Conservation (phyloP, 2,329 filamentous ascomycete genomes). For the Ascomycota sp. region DNA sequence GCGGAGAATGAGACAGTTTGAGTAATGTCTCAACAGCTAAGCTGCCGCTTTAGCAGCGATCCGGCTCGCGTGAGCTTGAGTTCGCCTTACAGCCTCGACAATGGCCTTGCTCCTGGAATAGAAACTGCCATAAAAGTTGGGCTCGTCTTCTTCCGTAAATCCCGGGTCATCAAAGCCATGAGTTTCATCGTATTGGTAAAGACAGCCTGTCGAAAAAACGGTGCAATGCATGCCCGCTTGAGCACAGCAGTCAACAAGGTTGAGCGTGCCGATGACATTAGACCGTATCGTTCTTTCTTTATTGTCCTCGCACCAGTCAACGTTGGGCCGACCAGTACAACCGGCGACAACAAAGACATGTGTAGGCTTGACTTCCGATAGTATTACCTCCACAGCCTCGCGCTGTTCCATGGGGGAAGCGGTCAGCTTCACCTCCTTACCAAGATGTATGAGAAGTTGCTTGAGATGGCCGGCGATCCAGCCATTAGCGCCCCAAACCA, state of each 20-base stretch:
- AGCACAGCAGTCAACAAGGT: conserved; percentile 40
- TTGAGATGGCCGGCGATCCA: conserved; percentile 44
- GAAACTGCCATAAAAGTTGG: conserved; percentile 48
- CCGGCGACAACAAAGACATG: conserved; percentile 48
- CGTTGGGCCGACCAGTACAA: conserved; percentile 45
- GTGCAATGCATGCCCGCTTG: conserved; percentile 39
- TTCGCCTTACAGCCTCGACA: conserved; percentile 26
- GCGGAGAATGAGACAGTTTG: conserved; percentile 40
- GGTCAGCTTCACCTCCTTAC: conserved; percentile 39
- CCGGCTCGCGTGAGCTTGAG: background rate
- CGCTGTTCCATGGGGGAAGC: conserved; percentile 45
- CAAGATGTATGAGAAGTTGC: conserved; percentile 32
- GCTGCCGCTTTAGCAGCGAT: background rate
- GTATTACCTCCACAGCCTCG: conserved; percentile 31
- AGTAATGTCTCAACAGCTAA: conserved; percentile 40
- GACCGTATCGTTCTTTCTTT: conserved; percentile 45
- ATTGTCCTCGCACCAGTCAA: conserved; percentile 54
- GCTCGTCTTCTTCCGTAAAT: conserved; percentile 38
- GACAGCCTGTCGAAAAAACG: conserved; percentile 47
- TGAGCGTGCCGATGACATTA: conserved; percentile 45
- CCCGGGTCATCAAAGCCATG: conserved; percentile 40
- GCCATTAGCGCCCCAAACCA: conserved; percentile 45
- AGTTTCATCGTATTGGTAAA: conserved; percentile 41
- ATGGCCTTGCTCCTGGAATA: conserved; percentile 47
- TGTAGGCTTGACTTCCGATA: conserved; percentile 39